A percentile compares a stretch with the other conserved stretches of the same genome.
Conservation (phyloP, 768 basidiomycete genomes). For the Polyporus arcularius region DNA sequence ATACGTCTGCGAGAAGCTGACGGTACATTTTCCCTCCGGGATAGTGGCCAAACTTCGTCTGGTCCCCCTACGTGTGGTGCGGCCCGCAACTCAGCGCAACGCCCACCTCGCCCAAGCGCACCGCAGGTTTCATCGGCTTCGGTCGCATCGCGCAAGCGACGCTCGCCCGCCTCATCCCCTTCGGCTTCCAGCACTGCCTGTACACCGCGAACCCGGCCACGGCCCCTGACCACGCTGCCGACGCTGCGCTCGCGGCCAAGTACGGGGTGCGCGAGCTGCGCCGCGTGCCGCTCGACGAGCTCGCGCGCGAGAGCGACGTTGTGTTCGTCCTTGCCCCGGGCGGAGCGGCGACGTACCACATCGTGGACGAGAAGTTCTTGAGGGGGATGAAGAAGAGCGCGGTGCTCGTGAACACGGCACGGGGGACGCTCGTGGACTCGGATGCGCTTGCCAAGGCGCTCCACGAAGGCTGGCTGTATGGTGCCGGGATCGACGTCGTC, state of each 20-base stretch:
- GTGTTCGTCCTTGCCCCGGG: conserved; percentile 84
- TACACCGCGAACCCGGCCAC: conserved; percentile 66
- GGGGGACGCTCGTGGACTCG: conserved; percentile 90
- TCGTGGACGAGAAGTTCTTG: conserved; percentile 74
- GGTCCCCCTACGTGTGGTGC: conserved; percentile 84
- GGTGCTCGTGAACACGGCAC: conserved; percentile 81
- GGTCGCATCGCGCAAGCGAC: conserved; percentile 91
- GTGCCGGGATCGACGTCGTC: conserved; percentile 91
- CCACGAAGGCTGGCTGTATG: conserved; percentile 79
- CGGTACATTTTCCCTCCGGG: neutral
- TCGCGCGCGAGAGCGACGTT: conserved; percentile 82
- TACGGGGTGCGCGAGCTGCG: conserved; percentile 41
- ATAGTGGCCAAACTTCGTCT: conserved; percentile 79
- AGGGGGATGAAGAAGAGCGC: conserved; percentile 82
- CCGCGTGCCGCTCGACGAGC: conserved; percentile 61
- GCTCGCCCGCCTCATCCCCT: conserved; percentile 75
- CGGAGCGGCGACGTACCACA: conserved; percentile 65
- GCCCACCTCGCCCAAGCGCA: conserved; percentile 51
- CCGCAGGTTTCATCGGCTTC: conserved; percentile 91
- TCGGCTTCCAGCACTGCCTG: conserved; percentile 75
- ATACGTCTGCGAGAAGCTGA: neutral
- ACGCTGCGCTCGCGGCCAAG: conserved; percentile 34
- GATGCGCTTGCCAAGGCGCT: conserved; percentile 85
- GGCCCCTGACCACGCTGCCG: conserved; percentile 39
- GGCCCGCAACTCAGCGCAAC: conserved; percentile 77